These are phyloP conservation scores for Macroventuria anomochaeta DNA, from an alignment of 2,329 filamentous ascomycete species.

Conservation along the genomic window DNA sequence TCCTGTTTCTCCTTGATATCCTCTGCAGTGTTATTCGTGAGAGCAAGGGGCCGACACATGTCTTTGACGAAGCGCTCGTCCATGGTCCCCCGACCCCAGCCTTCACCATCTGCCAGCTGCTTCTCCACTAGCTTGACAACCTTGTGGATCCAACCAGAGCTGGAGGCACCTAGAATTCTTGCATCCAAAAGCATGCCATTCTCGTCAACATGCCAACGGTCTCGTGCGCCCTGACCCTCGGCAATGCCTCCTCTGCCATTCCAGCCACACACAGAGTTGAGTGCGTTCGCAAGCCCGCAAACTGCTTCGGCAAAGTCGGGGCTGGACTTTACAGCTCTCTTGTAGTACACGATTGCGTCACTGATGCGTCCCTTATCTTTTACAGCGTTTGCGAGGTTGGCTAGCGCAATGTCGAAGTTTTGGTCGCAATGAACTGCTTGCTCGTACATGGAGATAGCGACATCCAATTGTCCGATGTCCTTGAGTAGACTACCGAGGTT, in stretches of 20 bases:
- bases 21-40: constrained; percentile 42
- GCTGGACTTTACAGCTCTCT: constrained; percentile 86
- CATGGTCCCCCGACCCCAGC: constrained; percentile 80
- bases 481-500: constrained; percentile 95
- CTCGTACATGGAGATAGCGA: constrained; percentile 97
- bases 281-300: constrained; percentile 89
- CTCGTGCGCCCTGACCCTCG: constrained; percentile 73
- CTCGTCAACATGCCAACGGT: constrained; percentile 93
- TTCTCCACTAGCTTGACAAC: constrained; percentile 90
- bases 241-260: constrained; percentile 84
- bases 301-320: constrained; percentile 97
- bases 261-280: constrained; percentile 98
- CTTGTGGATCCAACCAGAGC: constrained; percentile 82
- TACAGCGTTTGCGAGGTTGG: constrained; percentile 95
- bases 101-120: constrained; percentile 83
- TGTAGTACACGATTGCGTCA: constrained; percentile 92
- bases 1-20: constrained; percentile 46
- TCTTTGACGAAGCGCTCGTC: constrained; percentile 50
- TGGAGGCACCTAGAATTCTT: constrained; percentile 63
- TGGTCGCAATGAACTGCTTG: constrained; percentile 89
- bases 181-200: constrained; percentile 82
- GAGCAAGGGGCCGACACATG: constrained; percentile 55
- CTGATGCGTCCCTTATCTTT: constrained; percentile 93
- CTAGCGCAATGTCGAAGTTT: constrained; percentile 95
- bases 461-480: constrained; percentile 89